Percentiles rank a stretch among this genome's conserved stretches.
These are phyloP conservation scores for Forsythia suspensa DNA, from an alignment of 257 asterid genomes.

Conservation along the genomic window DNA sequence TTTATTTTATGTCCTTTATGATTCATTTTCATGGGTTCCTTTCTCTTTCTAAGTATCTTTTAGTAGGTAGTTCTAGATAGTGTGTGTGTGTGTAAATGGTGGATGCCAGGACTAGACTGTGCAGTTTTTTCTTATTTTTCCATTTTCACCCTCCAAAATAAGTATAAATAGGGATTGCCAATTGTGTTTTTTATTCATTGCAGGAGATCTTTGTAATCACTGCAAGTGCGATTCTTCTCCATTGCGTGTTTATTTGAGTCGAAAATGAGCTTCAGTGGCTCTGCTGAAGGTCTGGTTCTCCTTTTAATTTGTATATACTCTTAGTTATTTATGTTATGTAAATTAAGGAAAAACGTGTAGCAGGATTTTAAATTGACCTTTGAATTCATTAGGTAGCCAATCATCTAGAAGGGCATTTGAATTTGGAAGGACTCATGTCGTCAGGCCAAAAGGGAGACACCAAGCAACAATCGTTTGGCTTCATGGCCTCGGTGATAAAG, in stretches of 20 bases:
- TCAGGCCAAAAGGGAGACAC: slow-evolving; percentile 80
- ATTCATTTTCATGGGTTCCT: slow-evolving; percentile 34
- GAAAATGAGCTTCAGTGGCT: slow-evolving; percentile 57
- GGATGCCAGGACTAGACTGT: slow-evolving; percentile 25
- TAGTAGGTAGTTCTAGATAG: slow-evolving; percentile 23
- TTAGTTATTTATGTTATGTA: neutral
- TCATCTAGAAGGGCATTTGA: slow-evolving; percentile 43
- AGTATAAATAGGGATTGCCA: slow-evolving; percentile 38
- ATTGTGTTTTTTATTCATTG: slow-evolving; percentile 34
- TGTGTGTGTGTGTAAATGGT: slow-evolving; percentile 19
- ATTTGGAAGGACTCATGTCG: slow-evolving; percentile 86
- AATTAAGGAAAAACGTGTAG: neutral
- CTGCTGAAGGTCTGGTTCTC: slow-evolving; percentile 39
- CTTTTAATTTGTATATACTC: neutral
- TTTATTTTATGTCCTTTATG: neutral
- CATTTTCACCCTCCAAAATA: slow-evolving; percentile 37
- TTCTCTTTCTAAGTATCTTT: slow-evolving; percentile 33
- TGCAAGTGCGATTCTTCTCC: slow-evolving; percentile 16
- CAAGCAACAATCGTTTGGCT: slow-evolving; percentile 90
- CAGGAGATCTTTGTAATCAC: slow-evolving; percentile 36
- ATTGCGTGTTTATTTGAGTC: slow-evolving; percentile 7
- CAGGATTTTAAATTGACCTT: slow-evolving; percentile 12
- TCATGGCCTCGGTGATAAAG: slow-evolving; percentile 84
- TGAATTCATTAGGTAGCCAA: slow-evolving; percentile 46
- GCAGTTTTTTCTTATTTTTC: slow-evolving; percentile 25